Evolutionary conservation across 2,329 filamentous ascomycete species (phyloP).

Genomic region (Acarospora socialis): DNA sequence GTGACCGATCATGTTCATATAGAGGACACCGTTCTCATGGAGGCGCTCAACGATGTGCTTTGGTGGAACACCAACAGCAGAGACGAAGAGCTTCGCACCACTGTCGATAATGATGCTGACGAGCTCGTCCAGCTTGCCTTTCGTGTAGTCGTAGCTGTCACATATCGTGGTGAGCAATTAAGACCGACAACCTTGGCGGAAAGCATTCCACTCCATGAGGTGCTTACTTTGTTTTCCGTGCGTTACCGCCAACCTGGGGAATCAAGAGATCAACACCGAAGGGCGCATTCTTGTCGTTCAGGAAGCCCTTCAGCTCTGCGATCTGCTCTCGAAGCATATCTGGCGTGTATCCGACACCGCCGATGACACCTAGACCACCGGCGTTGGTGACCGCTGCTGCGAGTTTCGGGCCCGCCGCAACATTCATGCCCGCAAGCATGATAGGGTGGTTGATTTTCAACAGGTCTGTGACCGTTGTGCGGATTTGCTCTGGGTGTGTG

Average conservation of each 20-base stretch:
- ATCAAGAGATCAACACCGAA: constrained; percentile 91
- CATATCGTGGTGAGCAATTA: constrained; percentile 6
- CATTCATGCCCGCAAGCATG: constrained; percentile 96
- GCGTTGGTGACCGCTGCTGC: constrained; percentile 95
- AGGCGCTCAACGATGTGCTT: constrained; percentile 79
- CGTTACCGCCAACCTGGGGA: constrained; percentile 85
- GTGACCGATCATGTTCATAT: constrained; percentile 99
- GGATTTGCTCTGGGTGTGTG: constrained; percentile 56
- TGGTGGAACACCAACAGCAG: constrained; percentile 85
- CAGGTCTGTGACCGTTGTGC: constrained; percentile 85
- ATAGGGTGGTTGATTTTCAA: constrained; percentile 96
- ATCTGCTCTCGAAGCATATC: constrained; percentile 96
- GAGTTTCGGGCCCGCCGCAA: constrained; percentile 89
- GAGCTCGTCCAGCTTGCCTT: constrained; percentile 89
- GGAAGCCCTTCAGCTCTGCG: constrained; percentile 75
- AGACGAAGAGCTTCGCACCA: constrained; percentile 86
- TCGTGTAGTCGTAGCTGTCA: constrained; percentile 93
- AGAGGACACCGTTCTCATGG: constrained; percentile 73
- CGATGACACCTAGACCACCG: constrained; percentile 90
- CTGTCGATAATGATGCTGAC: constrained; percentile 86
- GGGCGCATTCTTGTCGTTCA: constrained; percentile 81
- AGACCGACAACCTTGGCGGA: no score
- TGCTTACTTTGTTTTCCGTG: constrained; percentile 78
- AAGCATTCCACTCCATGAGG: not conserved
- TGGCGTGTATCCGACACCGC: constrained; percentile 83